Conservation (phyloP, 352 stramenopile genomes). For the Peronospora belbahrii region DNA sequence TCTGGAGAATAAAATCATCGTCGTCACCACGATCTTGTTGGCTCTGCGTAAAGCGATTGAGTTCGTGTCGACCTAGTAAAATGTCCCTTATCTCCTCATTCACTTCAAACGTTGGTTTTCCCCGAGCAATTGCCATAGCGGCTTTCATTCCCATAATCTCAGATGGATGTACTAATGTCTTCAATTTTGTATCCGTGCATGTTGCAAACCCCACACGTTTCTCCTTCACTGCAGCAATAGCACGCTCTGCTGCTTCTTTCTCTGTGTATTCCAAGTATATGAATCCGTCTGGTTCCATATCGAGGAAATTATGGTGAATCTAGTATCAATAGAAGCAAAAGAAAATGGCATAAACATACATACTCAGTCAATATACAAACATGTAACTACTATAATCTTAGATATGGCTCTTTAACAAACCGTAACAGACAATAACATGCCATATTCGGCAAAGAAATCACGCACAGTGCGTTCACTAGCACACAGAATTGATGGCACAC, state of each 20-base stretch:
- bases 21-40: constrained; percentile 31
- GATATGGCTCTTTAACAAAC: constrained; percentile 17
- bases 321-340: constrained; percentile 4
- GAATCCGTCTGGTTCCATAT: constrained; percentile 54
- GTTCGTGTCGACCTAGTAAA: constrained; percentile 39
- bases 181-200: constrained; percentile 12
- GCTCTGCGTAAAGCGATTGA: constrained; percentile 44
- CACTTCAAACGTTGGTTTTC: constrained; percentile 15
- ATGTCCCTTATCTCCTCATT: constrained; percentile 41
- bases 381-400: too few species aligned
- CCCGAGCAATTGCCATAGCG: constrained; percentile 33
- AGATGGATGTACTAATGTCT: constrained; percentile 2
- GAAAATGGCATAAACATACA: too few species aligned
- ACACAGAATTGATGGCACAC: constrained; percentile 51
- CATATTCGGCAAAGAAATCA: constrained; percentile 41
- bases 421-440: constrained; percentile 36
- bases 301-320: constrained; percentile 64
- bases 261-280: constrained; percentile 52
- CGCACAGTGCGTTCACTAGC: constrained; percentile 39
- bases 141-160: constrained; percentile 38
- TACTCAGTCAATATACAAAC: too few species aligned
- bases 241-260: constrained; percentile 26
- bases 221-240: constrained; percentile 30
- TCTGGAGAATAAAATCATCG: constrained; percentile 72
- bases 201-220: constrained; percentile 10